A percentile compares a stretch with the other conserved stretches of the same genome.
Conservation (phyloP, 352 stramenopile species). For the Globisporangium takayamanum region DNA sequence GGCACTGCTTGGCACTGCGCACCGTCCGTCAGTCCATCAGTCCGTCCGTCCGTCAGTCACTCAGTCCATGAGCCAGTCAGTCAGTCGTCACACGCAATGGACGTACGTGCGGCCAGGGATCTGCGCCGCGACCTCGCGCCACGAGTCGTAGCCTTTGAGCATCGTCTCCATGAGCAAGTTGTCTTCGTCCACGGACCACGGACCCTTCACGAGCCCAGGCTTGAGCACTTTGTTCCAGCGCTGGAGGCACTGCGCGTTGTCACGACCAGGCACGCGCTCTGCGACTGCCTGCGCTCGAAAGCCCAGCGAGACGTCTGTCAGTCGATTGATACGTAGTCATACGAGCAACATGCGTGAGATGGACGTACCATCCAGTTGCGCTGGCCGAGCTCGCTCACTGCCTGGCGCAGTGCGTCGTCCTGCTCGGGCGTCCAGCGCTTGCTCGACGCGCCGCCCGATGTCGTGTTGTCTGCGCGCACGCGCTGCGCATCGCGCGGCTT, state of each 20-base stretch:
- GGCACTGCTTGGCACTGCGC: slow-evolving; percentile 88
- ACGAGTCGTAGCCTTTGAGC: slow-evolving; percentile 73
- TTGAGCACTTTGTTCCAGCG: slow-evolving; percentile 89
- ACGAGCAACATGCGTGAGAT: no score
- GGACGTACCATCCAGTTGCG: slow-evolving; percentile 84
- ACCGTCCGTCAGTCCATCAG: slow-evolving; percentile 17
- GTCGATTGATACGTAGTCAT: background rate
- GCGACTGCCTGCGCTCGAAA: slow-evolving; percentile 35
- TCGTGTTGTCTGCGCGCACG: slow-evolving; percentile 19
- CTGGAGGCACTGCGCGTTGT: slow-evolving; percentile 82
- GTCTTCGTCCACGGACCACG: slow-evolving; percentile 91
- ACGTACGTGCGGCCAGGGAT: slow-evolving; percentile 67
- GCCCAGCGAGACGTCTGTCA: background rate
- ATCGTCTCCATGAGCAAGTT: slow-evolving; percentile 80
- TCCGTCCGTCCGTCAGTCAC: background rate
- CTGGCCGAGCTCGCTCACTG: slow-evolving; percentile 70
- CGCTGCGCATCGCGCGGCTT: slow-evolving; percentile 43
- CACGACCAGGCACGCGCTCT: slow-evolving; percentile 46
- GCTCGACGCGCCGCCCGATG: slow-evolving; percentile 20
- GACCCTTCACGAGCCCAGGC: slow-evolving; percentile 89
- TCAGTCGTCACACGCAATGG: background rate
- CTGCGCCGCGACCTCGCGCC: slow-evolving; percentile 56
- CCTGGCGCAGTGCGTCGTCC: slow-evolving; percentile 76
- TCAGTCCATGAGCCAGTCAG: background rate
- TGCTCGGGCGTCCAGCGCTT: slow-evolving; percentile 82